These are phyloP conservation scores for Biancaea sappan DNA, from an alignment of 306 rosid species.

Conservation along the genomic window DNA sequence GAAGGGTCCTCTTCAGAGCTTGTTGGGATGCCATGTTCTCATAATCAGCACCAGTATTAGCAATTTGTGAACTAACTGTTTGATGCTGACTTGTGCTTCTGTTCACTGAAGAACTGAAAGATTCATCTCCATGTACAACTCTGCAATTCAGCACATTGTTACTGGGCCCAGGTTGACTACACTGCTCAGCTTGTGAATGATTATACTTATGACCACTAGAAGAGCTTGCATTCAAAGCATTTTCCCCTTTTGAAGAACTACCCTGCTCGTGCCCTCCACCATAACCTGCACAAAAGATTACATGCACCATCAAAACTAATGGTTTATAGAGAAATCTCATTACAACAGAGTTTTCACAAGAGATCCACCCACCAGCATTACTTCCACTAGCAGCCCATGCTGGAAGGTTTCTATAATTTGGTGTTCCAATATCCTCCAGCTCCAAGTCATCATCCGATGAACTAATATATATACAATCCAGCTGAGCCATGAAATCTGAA, in stretches of 20 bases:
- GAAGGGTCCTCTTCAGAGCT: conserved; percentile 73
- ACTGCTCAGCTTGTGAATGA: conserved; percentile 37
- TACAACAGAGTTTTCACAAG: conserved; percentile 15
- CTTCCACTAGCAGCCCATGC: conserved; percentile 51
- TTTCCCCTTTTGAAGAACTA: conserved; percentile 49
- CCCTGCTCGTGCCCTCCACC: conserved; percentile 42
- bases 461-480: conserved; percentile 58
- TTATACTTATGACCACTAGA: conserved; percentile 43
- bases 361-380: conserved; percentile 53
- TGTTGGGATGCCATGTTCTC: conserved; percentile 67
- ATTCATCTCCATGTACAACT: conserved; percentile 35
- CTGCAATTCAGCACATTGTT: conserved; percentile 46
- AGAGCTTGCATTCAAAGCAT: conserved; percentile 51
- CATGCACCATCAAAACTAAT: neutral
- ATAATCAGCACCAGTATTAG: conserved; percentile 47
- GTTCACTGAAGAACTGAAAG: conserved; percentile 38
- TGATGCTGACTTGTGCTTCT: conserved; percentile 51
- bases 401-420: conserved; percentile 59
- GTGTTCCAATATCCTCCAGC: conserved; percentile 56
- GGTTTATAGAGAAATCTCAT: conserved; percentile 22
- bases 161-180: conserved; percentile 41
- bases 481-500: conserved; percentile 48
- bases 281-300: conserved; percentile 52
- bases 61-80: conserved; percentile 46
- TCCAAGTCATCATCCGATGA: conserved; percentile 89